A percentile compares a stretch with the other conserved stretches of the same genome.
phyloP scores from a whole-genome alignment of 305 asterid species.

The Caryopteris hybrid region DNA sequence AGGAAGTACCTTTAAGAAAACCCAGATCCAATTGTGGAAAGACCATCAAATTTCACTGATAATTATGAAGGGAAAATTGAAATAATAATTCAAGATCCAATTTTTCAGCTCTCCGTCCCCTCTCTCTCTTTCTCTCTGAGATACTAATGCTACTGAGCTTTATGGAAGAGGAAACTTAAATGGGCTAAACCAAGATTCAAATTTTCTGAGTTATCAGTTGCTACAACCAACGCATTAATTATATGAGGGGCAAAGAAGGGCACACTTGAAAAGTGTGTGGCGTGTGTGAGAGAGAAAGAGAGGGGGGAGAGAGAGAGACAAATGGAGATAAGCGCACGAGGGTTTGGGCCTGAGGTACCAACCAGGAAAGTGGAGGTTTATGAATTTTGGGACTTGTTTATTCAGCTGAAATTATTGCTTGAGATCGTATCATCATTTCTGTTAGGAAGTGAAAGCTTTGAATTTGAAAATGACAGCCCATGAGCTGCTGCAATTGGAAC shows the following conservation, averaged over 20 bases:
- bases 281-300: background rate
- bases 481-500: conserved; percentile 8
- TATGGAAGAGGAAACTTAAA: background rate
- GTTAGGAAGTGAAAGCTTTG: background rate
- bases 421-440: background rate
- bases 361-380: conserved; percentile 21
- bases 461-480: conserved; percentile 30
- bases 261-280: background rate
- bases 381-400: conserved; percentile 3
- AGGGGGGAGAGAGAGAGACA: conserved; percentile 11
- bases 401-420: conserved; percentile 3
- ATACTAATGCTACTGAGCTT: background rate
- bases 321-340: conserved; percentile 29
- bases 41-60: background rate
- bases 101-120: conserved; percentile 13
- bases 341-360: conserved; percentile 16
- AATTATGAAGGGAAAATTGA: conserved; percentile 2
- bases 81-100: conserved; percentile 22
- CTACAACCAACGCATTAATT: conserved; percentile 15
- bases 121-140: background rate
- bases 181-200: conserved; percentile 23
- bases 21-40: conserved; percentile 25
- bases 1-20: conserved; percentile 16
- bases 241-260: background rate
- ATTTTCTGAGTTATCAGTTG: background rate